Conservation (phyloP, 2,329 filamentous ascomycete genomes). For the Fusarium oxysporum region DNA sequence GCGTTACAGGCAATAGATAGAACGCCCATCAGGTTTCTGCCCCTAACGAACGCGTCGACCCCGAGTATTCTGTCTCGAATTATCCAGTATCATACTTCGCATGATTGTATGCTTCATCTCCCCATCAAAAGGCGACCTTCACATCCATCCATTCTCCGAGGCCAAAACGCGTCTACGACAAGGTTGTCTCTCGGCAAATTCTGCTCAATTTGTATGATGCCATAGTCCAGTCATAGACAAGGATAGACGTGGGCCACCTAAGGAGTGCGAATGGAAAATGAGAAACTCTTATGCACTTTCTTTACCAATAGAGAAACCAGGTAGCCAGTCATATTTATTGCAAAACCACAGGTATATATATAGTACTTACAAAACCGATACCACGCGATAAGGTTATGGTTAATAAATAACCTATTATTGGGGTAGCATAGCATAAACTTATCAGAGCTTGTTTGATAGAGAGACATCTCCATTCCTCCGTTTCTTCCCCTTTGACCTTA, state of each 20-base stretch:
- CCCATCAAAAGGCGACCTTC: not conserved
- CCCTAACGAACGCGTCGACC: not conserved
- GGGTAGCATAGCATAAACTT: not conserved
- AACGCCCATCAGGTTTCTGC: not conserved
- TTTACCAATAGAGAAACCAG: not conserved
- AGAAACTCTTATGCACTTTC: not conserved
- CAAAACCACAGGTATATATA: not conserved
- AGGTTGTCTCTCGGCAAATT: not conserved
- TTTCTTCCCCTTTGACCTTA: not conserved
- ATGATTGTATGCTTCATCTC: constrained; percentile 10
- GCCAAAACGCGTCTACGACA: not conserved
- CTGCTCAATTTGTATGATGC: not conserved
- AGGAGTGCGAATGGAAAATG: not conserved
- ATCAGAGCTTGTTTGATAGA: not conserved
- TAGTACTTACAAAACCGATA: not conserved
- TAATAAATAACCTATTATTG: not conserved
- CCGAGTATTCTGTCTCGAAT: not conserved
- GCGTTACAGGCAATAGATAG: not conserved
- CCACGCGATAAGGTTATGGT: not conserved
- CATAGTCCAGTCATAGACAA: not conserved
- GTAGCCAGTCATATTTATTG: not conserved
- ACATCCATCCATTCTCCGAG: not conserved
- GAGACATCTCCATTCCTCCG: not conserved
- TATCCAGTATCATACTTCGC: constrained; percentile 3
- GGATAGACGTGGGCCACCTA: not conserved